Conservation (phyloP, 2,329 filamentous ascomycete genomes). For the Didymella pinodella region DNA sequence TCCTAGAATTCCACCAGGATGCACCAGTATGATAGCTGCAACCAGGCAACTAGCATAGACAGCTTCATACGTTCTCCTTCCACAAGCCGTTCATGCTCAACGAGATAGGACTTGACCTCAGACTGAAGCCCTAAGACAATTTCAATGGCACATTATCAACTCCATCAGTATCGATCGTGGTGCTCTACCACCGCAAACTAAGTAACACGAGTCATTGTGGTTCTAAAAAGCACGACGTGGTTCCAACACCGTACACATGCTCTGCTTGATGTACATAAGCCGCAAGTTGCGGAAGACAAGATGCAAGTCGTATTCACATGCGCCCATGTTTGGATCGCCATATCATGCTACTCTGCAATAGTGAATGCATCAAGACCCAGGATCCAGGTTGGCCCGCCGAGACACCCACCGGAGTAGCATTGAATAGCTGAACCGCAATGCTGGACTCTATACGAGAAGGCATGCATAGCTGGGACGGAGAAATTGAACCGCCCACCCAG, state of each 20-base stretch:
- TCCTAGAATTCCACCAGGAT: not conserved
- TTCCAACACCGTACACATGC: not conserved
- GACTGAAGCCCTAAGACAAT: not conserved
- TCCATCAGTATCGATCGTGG: not conserved
- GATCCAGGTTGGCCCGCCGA: not conserved
- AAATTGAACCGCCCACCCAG: constrained; percentile 1
- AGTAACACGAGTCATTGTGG: not conserved
- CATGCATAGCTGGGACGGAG: not conserved
- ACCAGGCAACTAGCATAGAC: not conserved
- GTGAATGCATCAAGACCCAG: not conserved
- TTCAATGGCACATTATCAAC: not conserved
- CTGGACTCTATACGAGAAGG: not conserved
- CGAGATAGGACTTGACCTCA: not conserved
- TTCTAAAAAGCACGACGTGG: not conserved
- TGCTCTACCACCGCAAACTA: not conserved
- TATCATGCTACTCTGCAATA: not conserved
- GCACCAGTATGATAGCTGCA: not conserved
- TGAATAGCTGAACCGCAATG: constrained; percentile 1
- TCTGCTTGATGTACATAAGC: not conserved
- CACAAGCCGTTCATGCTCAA: not conserved
- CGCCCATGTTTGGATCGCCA: not conserved
- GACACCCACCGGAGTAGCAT: not conserved
- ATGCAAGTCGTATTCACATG: not conserved
- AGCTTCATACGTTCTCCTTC: not conserved
- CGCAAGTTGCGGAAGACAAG: not conserved